Evolutionary conservation across 2,329 filamentous ascomycete genomes (phyloP), one percentile per base, ranked within the genome.

Genomic region (Diaporthe ilicicola): DNA sequence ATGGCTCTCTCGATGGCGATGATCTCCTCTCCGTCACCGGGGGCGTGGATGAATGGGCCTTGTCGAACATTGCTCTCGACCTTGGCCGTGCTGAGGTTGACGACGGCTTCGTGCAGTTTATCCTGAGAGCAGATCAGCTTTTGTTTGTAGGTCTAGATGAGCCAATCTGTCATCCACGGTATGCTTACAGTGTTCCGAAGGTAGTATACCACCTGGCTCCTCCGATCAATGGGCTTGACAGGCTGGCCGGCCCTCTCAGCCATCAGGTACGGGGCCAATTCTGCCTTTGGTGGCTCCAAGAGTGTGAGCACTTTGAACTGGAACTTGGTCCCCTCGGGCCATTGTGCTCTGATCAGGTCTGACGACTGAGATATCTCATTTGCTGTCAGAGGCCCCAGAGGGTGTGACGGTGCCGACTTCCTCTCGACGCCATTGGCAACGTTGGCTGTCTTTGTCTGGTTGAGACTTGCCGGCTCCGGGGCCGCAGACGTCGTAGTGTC

Each of bases 261-360:
- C 22, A 82, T 81, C 44, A 89, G 78, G 75, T 86, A 90, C 2
- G 82, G 83, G 27, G 86, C 74, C 10, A 88, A 82, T 51, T 87
- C 82, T 5, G 80, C 76, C 79, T 90, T 90, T 9, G 84, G 80
- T 6, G 88, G 87, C 76, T 90, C 88, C 51, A 84, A 81, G n/a
- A 90, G 79, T n/a, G 85, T 91, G 32, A 92, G 83, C 53, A 82
- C 82, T 78, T 91, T 92, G 84, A 90, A 92, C 65, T 90, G 87
- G 53, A 91, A 77, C 37, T 87, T 82, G 2, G 85, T 87, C 29
- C 84, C 82, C 15, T 81, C 79, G 0, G 89, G 89, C 87, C 89
- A 91, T 69, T 84, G 81, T 56, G 79, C 78, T 70, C 81, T 84
- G 73, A 92, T 81, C 39, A 90, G 79, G 1, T 78, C 75, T 8